These are phyloP conservation scores for Curvularia eragrostidis DNA, from an alignment of 2,329 filamentous ascomycete species.

Conservation along the genomic window DNA sequence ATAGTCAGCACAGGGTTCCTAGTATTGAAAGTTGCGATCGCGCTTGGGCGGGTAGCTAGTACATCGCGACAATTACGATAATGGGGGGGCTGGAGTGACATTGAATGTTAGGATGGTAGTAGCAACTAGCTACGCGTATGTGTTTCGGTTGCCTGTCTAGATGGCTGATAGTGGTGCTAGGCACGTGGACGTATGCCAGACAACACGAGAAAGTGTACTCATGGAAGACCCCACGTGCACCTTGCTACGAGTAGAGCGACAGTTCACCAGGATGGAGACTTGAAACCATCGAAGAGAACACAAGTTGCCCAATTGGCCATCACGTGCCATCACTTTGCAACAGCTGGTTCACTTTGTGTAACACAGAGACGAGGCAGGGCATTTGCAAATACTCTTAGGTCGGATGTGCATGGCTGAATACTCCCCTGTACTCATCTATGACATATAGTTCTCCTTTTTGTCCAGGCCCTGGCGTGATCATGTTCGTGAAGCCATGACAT, in stretches of 20 bases:
- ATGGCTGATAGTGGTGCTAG: neutral
- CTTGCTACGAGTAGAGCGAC: neutral
- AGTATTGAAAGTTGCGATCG: conserved; percentile 22
- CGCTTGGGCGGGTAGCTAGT: conserved; percentile 8
- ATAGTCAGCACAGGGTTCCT: conserved; percentile 12
- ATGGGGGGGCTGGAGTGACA: neutral
- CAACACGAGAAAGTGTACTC: neutral
- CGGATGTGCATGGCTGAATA: neutral
- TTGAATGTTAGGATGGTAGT: neutral
- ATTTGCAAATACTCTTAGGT: neutral
- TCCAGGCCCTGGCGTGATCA: neutral
- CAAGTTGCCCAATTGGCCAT: neutral
- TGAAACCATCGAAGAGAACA: neutral
- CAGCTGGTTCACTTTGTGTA: neutral
- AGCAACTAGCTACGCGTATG: neutral
- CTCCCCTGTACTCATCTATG: neutral
- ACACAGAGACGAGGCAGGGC: neutral
- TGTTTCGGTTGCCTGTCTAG: neutral
- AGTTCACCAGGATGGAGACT: neutral
- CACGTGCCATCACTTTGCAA: neutral
- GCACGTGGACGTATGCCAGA: neutral
- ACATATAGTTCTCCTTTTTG: neutral
- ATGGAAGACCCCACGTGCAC: neutral
- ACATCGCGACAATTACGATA: conserved; percentile 1
- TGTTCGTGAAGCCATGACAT: neutral